A percentile compares a stretch with the other conserved stretches of the same genome.
Conservation (phyloP, 805 yeast genomes). For the Metschnikowia kunwiensis region DNA sequence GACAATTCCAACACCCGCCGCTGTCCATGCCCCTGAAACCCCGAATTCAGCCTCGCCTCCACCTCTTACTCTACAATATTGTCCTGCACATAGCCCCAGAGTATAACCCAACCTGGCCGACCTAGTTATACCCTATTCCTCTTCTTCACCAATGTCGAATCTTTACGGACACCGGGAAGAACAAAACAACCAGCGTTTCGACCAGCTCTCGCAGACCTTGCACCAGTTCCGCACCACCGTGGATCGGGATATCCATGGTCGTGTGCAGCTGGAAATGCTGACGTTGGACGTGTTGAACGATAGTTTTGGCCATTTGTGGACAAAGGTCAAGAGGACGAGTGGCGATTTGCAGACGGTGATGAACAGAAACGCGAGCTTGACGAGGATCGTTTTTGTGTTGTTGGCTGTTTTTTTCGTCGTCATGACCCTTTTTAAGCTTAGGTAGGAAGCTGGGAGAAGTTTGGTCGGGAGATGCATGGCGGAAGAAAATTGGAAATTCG, state of each 20-base stretch:
- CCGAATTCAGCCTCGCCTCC: too few relatives aligned
- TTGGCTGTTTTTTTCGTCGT: slow-evolving; percentile 33
- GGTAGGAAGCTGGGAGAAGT: too few relatives aligned
- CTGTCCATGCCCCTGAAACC: too few relatives aligned
- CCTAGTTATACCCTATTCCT: too few relatives aligned
- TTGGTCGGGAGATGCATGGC: too few relatives aligned
- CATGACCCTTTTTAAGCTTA: slow-evolving; percentile 39
- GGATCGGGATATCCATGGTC: slow-evolving; percentile 40
- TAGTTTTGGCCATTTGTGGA: slow-evolving; percentile 37
- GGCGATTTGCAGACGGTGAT: slow-evolving; percentile 39
- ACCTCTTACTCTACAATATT: too few relatives aligned
- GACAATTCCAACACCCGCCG: too few relatives aligned
- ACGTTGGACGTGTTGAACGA: slow-evolving; percentile 38
- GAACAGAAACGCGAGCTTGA: slow-evolving; percentile 41
- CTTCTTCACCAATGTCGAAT: slow-evolving; percentile 19
- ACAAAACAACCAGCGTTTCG: slow-evolving; percentile 42
- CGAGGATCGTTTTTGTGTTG: slow-evolving; percentile 36
- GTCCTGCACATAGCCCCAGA: too few relatives aligned
- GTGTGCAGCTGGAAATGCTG: slow-evolving; percentile 40
- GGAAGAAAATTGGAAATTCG: too few relatives aligned
- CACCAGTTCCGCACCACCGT: slow-evolving; percentile 43
- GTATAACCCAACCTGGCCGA: too few relatives aligned
- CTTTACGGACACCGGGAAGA: slow-evolving; percentile 42
- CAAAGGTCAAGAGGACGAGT: slow-evolving; percentile 38
- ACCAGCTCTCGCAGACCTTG: slow-evolving; percentile 41